A percentile compares a stretch with the other conserved stretches of the same genome.
phyloP scores from a whole-genome alignment of 2,329 filamentous ascomycete genomes.

The Stachybotrys chartarum region DNA sequence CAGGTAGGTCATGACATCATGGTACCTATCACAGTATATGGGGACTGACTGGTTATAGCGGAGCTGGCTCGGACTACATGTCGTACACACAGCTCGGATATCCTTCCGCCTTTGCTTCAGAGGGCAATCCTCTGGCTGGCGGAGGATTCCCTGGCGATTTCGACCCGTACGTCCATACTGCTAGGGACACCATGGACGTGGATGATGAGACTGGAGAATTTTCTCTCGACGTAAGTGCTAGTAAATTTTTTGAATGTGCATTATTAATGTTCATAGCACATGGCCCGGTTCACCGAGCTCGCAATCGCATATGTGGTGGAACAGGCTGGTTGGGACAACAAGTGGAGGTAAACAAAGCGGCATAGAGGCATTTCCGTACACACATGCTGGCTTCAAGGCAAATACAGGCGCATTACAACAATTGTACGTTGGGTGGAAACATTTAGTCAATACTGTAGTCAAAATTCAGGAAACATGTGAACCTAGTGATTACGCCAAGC shows the following conservation, averaged over 20 bases:
- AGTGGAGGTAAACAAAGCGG: conserved; percentile 21
- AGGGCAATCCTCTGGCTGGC: conserved; percentile 25
- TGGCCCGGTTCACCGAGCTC: conserved; percentile 32
- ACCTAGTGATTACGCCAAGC: too few species aligned
- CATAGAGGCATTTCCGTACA: too few species aligned
- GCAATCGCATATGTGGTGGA: conserved; percentile 31
- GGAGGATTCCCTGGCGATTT: conserved; percentile 22
- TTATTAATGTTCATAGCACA: conserved; percentile 21
- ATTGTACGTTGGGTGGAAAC: too few species aligned
- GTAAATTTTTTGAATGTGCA: background rate
- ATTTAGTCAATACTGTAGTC: too few species aligned
- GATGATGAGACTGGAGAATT: conserved; percentile 29
- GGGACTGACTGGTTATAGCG: conserved; percentile 9
- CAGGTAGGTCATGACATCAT: conserved; percentile 13
- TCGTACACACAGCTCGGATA: conserved; percentile 30
- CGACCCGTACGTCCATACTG: conserved; percentile 30
- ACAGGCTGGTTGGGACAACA: conserved; percentile 31
- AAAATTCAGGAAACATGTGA: too few species aligned
- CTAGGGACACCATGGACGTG: conserved; percentile 28
- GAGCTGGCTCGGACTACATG: conserved; percentile 34
- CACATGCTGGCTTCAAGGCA: too few species aligned
- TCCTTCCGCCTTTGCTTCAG: conserved; percentile 28
- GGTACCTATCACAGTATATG: background rate
- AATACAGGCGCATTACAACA: too few species aligned
- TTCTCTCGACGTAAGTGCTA: conserved; percentile 25